A percentile compares a stretch with the other conserved stretches of the same genome.
Conservation (phyloP, 2,329 filamentous ascomycete genomes). For the Alternaria alternata region DNA sequence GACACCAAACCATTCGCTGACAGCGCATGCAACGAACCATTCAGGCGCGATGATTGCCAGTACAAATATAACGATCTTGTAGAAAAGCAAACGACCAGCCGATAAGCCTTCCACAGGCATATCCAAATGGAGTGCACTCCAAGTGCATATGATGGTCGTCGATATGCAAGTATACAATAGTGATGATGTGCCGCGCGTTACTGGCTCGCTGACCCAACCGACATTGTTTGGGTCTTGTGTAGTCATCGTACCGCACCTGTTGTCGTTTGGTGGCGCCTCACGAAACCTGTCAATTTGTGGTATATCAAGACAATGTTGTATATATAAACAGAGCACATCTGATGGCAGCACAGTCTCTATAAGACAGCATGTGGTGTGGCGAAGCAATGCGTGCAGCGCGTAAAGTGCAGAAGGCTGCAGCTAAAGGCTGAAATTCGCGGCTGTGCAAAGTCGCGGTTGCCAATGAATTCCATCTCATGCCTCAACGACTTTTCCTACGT, state of each 20-base stretch:
- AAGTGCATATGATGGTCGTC: background rate
- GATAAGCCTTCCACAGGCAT: background rate
- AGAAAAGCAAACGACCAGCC: too few relatives aligned
- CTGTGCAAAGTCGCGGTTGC: background rate
- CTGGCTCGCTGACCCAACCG: background rate
- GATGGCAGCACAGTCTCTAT: background rate
- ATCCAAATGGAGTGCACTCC: background rate
- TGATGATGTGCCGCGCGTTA: background rate
- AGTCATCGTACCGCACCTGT: background rate
- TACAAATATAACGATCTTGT: background rate
- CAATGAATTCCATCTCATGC: background rate
- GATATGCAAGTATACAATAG: background rate
- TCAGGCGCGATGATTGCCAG: background rate
- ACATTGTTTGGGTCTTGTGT: background rate
- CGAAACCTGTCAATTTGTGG: background rate
- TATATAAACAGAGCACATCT: background rate
- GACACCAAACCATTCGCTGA: too few relatives aligned
- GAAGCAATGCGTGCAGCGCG: background rate
- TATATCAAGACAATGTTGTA: rapidly evolving
- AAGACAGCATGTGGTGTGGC: background rate
- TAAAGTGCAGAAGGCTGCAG: background rate
- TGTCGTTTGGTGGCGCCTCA: background rate
- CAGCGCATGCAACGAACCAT: too few relatives aligned
- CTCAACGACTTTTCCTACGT: background rate
- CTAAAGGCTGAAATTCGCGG: background rate